Conservation (phyloP, 805 yeast genomes). For the Candida coquimbonensis region DNA sequence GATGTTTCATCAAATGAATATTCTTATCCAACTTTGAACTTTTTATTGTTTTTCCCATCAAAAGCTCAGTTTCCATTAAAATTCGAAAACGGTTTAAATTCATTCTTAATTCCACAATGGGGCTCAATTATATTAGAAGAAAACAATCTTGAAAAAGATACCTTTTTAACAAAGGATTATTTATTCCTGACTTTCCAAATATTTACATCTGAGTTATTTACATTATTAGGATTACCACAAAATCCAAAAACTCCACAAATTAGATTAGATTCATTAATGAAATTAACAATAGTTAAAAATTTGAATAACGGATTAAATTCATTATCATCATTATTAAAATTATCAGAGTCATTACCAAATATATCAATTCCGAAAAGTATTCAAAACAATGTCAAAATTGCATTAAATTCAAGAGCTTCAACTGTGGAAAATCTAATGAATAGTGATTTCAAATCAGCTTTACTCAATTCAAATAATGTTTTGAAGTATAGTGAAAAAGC, state of each 20-base stretch:
- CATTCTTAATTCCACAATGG: conserved; percentile 82
- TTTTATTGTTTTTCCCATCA: conserved; percentile 61
- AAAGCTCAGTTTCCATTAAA: conserved; percentile 38
- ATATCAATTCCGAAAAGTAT: conserved; percentile 82
- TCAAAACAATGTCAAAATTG: conserved; percentile 42
- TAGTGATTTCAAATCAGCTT: conserved; percentile 41
- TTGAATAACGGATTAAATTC: conserved; percentile 59
- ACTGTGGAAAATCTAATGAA: conserved; percentile 24
- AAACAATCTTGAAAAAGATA: conserved; percentile 21
- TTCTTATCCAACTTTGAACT: conserved; percentile 62
- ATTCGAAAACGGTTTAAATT: conserved; percentile 27
- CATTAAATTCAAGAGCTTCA: conserved; percentile 35
- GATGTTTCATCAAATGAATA: conserved; percentile 49
- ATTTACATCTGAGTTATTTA: conserved; percentile 70
- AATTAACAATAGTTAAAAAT: conserved; percentile 53
- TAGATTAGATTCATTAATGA: conserved; percentile 58
- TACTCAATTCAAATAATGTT: conserved; percentile 44
- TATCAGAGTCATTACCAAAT: conserved; percentile 61
- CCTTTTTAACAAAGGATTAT: conserved; percentile 33
- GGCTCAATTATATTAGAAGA: conserved; percentile 48
- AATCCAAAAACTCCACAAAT: conserved; percentile 51
- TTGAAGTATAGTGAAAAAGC: conserved; percentile 47
- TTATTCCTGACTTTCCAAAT: conserved; percentile 54
- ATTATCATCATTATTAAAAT: conserved; percentile 60
- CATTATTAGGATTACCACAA: conserved; percentile 61